Conservation (phyloP, 2,329 filamentous ascomycete species). For the Xylaria sp. region DNA sequence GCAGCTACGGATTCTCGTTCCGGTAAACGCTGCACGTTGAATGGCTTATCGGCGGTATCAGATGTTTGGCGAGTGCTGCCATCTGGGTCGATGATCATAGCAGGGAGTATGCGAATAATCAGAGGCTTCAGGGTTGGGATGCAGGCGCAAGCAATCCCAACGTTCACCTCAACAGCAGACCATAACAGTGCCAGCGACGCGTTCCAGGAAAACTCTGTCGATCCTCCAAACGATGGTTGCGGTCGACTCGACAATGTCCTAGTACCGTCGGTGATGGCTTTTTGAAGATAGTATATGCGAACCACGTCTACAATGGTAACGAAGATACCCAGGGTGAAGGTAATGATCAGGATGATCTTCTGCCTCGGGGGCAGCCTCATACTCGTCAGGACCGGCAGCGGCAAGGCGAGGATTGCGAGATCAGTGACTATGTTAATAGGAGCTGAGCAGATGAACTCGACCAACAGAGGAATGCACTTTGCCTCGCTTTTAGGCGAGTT, state of each 20-base stretch:
- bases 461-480: constrained; percentile 53
- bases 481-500: constrained; percentile 33
- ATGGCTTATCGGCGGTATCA: constrained; percentile 28
- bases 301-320: constrained; percentile 84
- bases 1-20: constrained; percentile 19
- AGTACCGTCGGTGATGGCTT: constrained; percentile 50
- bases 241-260: constrained; percentile 35
- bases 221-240: constrained; percentile 45
- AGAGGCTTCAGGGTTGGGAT: constrained; percentile 90
- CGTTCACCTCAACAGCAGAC: constrained; percentile 86
- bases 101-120: constrained; percentile 58
- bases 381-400: constrained; percentile 79
- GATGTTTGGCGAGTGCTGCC: constrained; percentile 35
- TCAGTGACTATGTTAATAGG: constrained; percentile 92
- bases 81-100: constrained; percentile 50
- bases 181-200: constrained; percentile 86
- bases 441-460: constrained; percentile 66
- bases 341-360: constrained; percentile 80
- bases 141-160: constrained; percentile 84
- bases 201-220: constrained; percentile 60
- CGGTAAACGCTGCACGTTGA: constrained; percentile 20
- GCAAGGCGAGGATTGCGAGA: constrained; percentile 77
- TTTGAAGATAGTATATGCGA: constrained; percentile 82
- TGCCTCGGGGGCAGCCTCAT: constrained; percentile 82
- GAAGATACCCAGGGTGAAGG: constrained; percentile 82